Conservation (phyloP, 495 filamentous ascomycete species). For the Haplographium delicatum region DNA sequence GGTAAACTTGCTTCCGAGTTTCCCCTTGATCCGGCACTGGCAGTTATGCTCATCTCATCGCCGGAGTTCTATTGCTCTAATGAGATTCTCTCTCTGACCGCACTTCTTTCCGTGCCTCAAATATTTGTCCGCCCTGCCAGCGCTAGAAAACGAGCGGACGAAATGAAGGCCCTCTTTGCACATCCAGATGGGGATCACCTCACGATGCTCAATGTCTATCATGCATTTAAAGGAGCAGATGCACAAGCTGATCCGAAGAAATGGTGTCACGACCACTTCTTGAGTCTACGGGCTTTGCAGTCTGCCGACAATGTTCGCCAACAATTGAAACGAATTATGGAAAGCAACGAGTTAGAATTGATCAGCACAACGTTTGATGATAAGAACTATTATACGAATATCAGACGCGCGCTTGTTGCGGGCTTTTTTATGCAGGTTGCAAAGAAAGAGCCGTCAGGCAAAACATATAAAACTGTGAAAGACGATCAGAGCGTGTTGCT, state of each 20-base stretch:
- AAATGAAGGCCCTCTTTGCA: conserved; percentile 93
- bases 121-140: conserved; percentile 85
- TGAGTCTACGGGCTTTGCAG: conserved; percentile 82
- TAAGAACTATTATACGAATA: conserved; percentile 97
- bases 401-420: conserved; percentile 84
- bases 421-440: conserved; percentile 99
- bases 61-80: conserved; percentile 99
- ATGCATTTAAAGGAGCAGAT: conserved; percentile 80
- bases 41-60: conserved; percentile 96
- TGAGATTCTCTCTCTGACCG: conserved; percentile 92
- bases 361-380: conserved; percentile 85
- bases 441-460: conserved; percentile 70
- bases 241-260: conserved; percentile 70
- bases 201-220: conserved; percentile 95
- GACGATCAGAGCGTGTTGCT: conserved; percentile 86
- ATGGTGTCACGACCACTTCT: conserved; percentile 98
- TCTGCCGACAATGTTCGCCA: conserved; percentile 89
- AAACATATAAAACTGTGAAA: conserved; percentile 90
- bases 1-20: conserved; percentile 91
- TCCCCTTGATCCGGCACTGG: conserved; percentile 88
- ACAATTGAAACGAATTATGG: conserved; percentile 95
- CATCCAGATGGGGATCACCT: conserved; percentile 93
- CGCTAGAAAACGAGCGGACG: conserved; percentile 86
- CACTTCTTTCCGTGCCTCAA: conserved; percentile 90
- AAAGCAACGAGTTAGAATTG: conserved; percentile 77